A percentile compares a stretch with the other conserved stretches of the same genome.
Conservation (phyloP, 768 basidiomycete genomes). For the Tylopilus rubrobrunneus region DNA sequence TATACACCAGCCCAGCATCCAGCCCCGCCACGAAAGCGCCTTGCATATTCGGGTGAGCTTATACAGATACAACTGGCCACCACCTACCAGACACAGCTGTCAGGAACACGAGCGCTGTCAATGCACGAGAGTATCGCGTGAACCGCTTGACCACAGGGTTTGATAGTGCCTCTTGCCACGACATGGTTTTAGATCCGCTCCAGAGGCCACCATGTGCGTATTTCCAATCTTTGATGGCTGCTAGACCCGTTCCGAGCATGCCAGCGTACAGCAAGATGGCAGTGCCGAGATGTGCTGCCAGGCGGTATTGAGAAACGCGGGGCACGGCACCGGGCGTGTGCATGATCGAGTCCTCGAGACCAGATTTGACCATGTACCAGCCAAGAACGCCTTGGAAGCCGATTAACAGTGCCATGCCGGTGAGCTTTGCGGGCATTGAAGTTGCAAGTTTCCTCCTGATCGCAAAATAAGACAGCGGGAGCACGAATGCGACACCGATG, state of each 20-base stretch:
- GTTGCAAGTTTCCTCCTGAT: slow-evolving; percentile 64
- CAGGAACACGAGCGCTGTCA: slow-evolving; percentile 79
- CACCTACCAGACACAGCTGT: slow-evolving; percentile 86
- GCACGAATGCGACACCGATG: slow-evolving; percentile 78
- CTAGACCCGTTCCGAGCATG: slow-evolving; percentile 82
- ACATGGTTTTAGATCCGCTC: slow-evolving; percentile 47
- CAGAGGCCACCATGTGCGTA: slow-evolving; percentile 56
- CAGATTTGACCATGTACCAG: slow-evolving; percentile 99
- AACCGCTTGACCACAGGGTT: slow-evolving; percentile 58
- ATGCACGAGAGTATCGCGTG: slow-evolving; percentile 49
- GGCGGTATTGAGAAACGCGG: slow-evolving; percentile 93
- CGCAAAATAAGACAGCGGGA: slow-evolving; percentile 80
- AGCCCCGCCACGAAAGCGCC: slow-evolving; percentile 98
- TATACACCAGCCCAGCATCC: slow-evolving; percentile 95
- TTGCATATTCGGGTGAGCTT: slow-evolving; percentile 28
- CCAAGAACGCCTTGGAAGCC: slow-evolving; percentile 91
- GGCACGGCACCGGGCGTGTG: slow-evolving; percentile 81
- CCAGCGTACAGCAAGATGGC: slow-evolving; percentile 89
- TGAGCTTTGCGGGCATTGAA: slow-evolving; percentile 57
- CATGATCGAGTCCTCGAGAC: slow-evolving; percentile 79
- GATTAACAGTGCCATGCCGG: slow-evolving; percentile 73
- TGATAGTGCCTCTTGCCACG: slow-evolving; percentile 47
- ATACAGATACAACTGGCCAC: neutral
- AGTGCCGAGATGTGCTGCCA: slow-evolving; percentile 91
- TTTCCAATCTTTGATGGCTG: slow-evolving; percentile 75